Evolutionary conservation across 129 eudicot genomes (phyloP).

Genomic region (Smallanthus sonchifolius): DNA sequence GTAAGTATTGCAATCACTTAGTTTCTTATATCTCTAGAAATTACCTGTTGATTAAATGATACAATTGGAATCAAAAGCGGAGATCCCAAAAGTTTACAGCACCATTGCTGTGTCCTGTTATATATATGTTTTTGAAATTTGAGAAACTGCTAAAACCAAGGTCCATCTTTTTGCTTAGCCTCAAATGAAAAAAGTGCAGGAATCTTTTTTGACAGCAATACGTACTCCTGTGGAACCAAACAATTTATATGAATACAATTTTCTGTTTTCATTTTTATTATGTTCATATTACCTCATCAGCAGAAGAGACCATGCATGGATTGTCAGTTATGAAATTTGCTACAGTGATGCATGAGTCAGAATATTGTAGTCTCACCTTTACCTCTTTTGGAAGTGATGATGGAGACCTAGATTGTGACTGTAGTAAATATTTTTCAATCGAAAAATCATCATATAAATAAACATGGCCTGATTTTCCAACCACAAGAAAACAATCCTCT

Average conservation of each 20-base stretch:
- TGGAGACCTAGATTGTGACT: constrained; percentile 64
- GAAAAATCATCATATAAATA: constrained; percentile 63
- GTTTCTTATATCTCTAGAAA: background rate
- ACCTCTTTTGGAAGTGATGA: constrained; percentile 83
- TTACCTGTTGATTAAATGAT: constrained; percentile 79
- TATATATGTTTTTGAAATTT: constrained; percentile 60
- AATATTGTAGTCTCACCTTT: constrained; percentile 64
- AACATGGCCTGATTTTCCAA: constrained; percentile 69
- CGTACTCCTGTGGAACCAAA: constrained; percentile 49
- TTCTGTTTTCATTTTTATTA: background rate
- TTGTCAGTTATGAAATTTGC: constrained; percentile 60
- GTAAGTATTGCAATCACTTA: background rate
- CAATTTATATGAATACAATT: background rate
- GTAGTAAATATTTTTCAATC: constrained; percentile 74
- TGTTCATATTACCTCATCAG: constrained; percentile 52
- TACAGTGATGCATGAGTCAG: constrained; percentile 58
- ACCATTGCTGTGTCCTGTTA: constrained; percentile 90
- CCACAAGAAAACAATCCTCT: constrained; percentile 54
- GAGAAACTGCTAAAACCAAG: constrained; percentile 57
- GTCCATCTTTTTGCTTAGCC: constrained; percentile 52
- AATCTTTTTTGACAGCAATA: constrained; percentile 33
- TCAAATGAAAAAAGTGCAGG: constrained; percentile 63
- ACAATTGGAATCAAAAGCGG: constrained; percentile 68
- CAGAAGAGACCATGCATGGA: constrained; percentile 46
- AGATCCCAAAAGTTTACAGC: constrained; percentile 84